Conservation (phyloP, 345 rosid genomes). For the Nasturtium officinale region DNA sequence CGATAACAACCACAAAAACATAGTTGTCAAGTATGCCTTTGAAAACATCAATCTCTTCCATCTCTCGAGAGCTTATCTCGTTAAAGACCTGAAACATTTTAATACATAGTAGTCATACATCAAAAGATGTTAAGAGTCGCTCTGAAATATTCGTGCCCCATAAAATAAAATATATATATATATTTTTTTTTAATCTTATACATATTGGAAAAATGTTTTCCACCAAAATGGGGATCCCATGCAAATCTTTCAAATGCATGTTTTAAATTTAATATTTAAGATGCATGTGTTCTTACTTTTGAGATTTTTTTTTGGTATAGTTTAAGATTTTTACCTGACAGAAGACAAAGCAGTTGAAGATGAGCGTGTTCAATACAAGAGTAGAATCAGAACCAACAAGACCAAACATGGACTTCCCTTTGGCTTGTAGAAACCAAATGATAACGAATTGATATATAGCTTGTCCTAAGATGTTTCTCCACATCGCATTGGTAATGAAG, state of each 20-base stretch:
- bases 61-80: constrained; percentile 76
- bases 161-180: too few relatives aligned
- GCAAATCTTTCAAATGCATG: too few relatives aligned
- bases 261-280: too few relatives aligned
- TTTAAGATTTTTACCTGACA: constrained; percentile 64
- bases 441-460: constrained; percentile 72
- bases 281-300: background rate
- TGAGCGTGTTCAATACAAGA: constrained; percentile 66
- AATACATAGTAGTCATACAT: too few relatives aligned
- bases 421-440: constrained; percentile 64
- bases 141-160: too few relatives aligned
- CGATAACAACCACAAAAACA: constrained; percentile 59
- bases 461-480: constrained; percentile 95
- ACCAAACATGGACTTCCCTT: constrained; percentile 58
- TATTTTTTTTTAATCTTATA: too few relatives aligned
- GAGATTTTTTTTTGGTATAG: background rate
- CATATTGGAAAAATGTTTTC: too few relatives aligned
- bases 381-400: constrained; percentile 58
- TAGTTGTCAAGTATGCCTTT: constrained; percentile 60
- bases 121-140: too few relatives aligned
- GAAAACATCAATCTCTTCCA: constrained; percentile 73
- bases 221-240: too few relatives aligned
- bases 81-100: constrained; percentile 62
- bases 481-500: constrained; percentile 86
- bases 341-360: constrained; percentile 86